Conservation (phyloP, 2,329 filamentous ascomycete species). For the Aureobasidium sp. region DNA sequence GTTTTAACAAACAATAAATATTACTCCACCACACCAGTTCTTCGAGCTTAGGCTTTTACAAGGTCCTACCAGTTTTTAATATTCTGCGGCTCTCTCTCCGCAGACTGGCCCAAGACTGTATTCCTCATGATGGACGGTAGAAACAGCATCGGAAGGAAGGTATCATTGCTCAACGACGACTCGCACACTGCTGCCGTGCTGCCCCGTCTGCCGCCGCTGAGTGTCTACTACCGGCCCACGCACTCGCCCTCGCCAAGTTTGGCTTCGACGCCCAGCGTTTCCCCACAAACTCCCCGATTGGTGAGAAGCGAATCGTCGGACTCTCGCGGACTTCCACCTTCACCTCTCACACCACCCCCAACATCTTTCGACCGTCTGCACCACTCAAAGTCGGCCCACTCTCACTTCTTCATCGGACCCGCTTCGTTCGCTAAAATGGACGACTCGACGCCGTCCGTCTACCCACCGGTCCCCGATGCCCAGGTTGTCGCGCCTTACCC, state of each 20-base stretch:
- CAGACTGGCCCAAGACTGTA: slow-evolving; percentile 20
- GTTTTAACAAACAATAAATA: not conserved
- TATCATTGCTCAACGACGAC: slow-evolving; percentile 46
- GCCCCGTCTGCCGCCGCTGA: slow-evolving; percentile 23
- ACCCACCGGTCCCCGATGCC: slow-evolving; percentile 31
- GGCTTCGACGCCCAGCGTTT: slow-evolving; percentile 40
- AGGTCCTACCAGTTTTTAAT: not conserved
- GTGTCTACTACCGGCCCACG: slow-evolving; percentile 22
- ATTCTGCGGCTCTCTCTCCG: not conserved
- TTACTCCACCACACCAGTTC: not conserved
- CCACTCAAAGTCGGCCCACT: slow-evolving; percentile 21
- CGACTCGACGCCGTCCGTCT: slow-evolving; percentile 28
- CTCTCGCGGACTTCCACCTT: slow-evolving; percentile 37
- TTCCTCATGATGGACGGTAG: slow-evolving; percentile 44
- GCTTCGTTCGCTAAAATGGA: slow-evolving; percentile 28
- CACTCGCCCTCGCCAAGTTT: slow-evolving; percentile 37
- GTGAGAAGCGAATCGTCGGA: slow-evolving; percentile 42
- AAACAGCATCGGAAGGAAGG: slow-evolving; percentile 43
- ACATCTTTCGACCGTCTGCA: slow-evolving; percentile 24
- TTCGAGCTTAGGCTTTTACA: not conserved
- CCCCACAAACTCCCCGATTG: slow-evolving; percentile 41
- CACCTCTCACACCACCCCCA: slow-evolving; percentile 41
- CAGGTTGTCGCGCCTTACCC: slow-evolving; percentile 27
- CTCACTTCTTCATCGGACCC: slow-evolving; percentile 18
- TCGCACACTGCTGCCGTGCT: slow-evolving; percentile 21